phyloP scores from a whole-genome alignment of 495 filamentous ascomycete species.

The Neurospora sublineolata region DNA sequence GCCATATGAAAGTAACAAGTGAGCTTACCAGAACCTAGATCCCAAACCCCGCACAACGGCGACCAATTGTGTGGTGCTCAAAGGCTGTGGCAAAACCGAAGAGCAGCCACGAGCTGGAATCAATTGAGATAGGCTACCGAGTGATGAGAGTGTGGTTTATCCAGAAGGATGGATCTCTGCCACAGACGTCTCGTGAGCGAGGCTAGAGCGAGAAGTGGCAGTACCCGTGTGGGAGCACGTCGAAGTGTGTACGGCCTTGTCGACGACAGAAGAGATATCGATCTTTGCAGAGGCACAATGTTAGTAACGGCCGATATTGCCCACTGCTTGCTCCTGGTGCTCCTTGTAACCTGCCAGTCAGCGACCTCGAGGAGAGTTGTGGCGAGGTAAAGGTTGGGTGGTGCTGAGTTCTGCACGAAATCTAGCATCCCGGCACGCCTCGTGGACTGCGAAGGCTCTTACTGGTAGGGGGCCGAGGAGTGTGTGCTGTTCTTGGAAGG shows the following conservation, averaged over 20 bases:
- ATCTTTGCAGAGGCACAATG: background rate
- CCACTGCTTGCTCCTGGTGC: background rate
- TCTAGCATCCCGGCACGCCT: background rate
- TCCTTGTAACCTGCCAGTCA: background rate
- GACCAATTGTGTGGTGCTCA: background rate
- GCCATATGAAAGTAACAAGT: background rate
- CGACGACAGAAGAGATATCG: background rate
- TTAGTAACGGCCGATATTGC: background rate
- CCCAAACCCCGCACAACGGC: background rate
- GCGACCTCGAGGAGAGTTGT: background rate
- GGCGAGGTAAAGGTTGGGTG: background rate
- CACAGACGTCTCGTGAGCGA: background rate
- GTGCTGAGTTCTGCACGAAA: background rate
- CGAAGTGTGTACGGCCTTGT: background rate
- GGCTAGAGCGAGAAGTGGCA: background rate
- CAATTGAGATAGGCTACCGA: background rate
- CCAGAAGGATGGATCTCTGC: background rate
- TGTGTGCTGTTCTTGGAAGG: background rate
- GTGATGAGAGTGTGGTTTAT: background rate
- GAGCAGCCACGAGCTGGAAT: background rate
- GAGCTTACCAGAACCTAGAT: background rate
- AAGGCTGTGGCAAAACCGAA: background rate
- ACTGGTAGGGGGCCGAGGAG: background rate
- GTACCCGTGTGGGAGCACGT: background rate
- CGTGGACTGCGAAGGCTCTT: background rate